Evolutionary conservation across 2,329 filamentous ascomycete genomes (phyloP).

Genomic region (Curvularia spicifera): DNA sequence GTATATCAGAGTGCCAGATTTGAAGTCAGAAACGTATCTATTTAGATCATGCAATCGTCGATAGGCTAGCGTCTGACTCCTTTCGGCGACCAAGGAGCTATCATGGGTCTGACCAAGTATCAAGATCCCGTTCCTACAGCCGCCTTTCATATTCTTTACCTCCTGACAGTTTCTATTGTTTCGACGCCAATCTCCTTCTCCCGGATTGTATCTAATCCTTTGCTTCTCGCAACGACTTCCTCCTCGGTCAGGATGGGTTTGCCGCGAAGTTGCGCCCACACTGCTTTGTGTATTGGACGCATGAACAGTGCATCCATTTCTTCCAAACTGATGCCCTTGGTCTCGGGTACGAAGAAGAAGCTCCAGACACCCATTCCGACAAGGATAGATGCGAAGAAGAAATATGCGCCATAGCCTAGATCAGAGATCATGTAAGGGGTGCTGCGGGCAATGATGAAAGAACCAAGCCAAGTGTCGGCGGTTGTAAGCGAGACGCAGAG

Average conservation of each 20-base stretch:
- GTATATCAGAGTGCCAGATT: neutral
- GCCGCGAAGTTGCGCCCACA: constrained; percentile 39
- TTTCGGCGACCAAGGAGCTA: constrained; percentile 3
- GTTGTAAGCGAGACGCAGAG: constrained; percentile 50
- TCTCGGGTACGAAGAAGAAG: constrained; percentile 45
- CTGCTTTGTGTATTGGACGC: constrained; percentile 37
- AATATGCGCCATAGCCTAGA: constrained; percentile 49
- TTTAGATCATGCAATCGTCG: neutral
- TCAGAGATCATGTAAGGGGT: constrained; percentile 50
- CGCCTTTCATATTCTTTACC: constrained; percentile 6
- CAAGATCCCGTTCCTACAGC: neutral
- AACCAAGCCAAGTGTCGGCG: constrained; percentile 50
- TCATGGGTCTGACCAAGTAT: neutral
- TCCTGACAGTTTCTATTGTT: constrained; percentile 25
- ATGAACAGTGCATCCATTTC: constrained; percentile 44
- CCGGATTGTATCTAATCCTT: constrained; percentile 19
- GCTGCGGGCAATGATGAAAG: constrained; percentile 50
- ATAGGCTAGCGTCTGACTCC: constrained; percentile 2
- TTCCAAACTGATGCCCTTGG: constrained; percentile 41
- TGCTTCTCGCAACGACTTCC: constrained; percentile 23
- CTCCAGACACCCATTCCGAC: constrained; percentile 41
- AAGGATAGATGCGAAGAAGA: constrained; percentile 47
- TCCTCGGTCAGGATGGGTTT: constrained; percentile 27
- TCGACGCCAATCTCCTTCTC: constrained; percentile 33
- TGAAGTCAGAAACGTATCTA: constrained; percentile 3